Evolutionary conservation across 495 filamentous ascomycete species (phyloP), one percentile per base, ranked within the genome.

Genomic region (Xylaria bambusicola): DNA sequence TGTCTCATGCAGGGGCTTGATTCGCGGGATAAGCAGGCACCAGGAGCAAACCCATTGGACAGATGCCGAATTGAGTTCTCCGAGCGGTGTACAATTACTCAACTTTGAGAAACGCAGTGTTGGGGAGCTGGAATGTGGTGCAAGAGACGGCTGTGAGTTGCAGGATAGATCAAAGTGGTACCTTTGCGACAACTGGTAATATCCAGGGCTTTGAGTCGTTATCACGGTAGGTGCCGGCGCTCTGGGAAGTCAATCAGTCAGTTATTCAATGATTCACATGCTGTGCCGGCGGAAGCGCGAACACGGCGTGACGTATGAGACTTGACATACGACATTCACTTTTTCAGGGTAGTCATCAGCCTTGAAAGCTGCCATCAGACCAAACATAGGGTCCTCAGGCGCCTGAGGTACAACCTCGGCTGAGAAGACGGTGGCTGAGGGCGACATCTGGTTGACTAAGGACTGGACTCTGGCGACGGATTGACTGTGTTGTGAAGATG

Each of bases 151-250:
- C 29, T 5, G 29, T 10, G 29, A 33, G 29, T 10, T 5, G 10
- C 29, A 38, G 42, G 29, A 10, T n/a, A 49, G 24, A 21, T 20
- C 6, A 20, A 23, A 44, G 10, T n/a, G 74, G 57, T 75, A 97
- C 93, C 88, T 94, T 93, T 76, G 91, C 94, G 51, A 98, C 93
- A 12, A 98, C 95, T 1, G 95, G 93, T 49, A 98, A 78, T 55
- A 98, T 84, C 95, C 95, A 98, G n/a, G 94, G 95, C 77, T 97
- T 97, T 50, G 91, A 92, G 71, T 95, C 87, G 74, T 99, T 79
- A 61, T 96, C 95, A 69, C 94, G 84, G 73, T 99, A 98, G 60
- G 95, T 95, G 65, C 94, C 94, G 79, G 98, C 93, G 56, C 94
- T 93, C 78, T 81, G 26, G 1, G 8, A 26, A n/a, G n/a, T n/a